These are phyloP conservation scores for Scutellaria barbata DNA, from an alignment of 257 asterid genomes.

Conservation along the genomic window DNA sequence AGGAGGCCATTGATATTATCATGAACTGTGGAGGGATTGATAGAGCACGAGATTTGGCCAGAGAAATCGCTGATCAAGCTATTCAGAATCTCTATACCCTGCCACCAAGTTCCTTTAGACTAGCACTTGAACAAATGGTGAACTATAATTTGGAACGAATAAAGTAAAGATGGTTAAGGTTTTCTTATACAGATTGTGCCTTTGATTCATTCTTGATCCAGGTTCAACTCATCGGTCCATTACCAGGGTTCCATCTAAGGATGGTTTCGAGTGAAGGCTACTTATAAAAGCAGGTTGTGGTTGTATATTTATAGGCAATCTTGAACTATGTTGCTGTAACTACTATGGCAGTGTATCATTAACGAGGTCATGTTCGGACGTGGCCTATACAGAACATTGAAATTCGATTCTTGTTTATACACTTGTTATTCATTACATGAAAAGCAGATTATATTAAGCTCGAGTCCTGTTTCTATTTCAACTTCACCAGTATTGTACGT, in stretches of 20 bases:
- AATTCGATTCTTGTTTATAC: constrained; percentile 44
- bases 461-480: constrained; percentile 4
- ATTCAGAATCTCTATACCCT: constrained; percentile 65
- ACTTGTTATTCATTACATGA: constrained; percentile 31
- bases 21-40: constrained; percentile 78
- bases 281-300: constrained; percentile 2
- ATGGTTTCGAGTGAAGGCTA: constrained; percentile 21
- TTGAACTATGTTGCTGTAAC: constrained; percentile 35
- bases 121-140: constrained; percentile 71
- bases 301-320: constrained; percentile 40
- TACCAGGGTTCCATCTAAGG: constrained; percentile 2
- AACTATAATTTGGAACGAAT: constrained; percentile 78
- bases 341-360: constrained; percentile 31
- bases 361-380: constrained; percentile 39
- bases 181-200: too few relatives aligned
- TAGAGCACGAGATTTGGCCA: constrained; percentile 73
- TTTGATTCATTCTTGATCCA: constrained; percentile 27
- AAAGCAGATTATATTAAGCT: constrained; percentile 24
- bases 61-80: constrained; percentile 72
- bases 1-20: constrained; percentile 72
- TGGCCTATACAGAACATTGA: constrained; percentile 39
- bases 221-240: not conserved
- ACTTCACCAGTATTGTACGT: not conserved
- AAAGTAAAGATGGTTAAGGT: constrained; percentile 38
- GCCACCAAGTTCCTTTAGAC: constrained; percentile 61